Base-by-base conservation (phyloP, 1,284 basidiomycete species). In the Pseudozyma thailandica region DNA sequence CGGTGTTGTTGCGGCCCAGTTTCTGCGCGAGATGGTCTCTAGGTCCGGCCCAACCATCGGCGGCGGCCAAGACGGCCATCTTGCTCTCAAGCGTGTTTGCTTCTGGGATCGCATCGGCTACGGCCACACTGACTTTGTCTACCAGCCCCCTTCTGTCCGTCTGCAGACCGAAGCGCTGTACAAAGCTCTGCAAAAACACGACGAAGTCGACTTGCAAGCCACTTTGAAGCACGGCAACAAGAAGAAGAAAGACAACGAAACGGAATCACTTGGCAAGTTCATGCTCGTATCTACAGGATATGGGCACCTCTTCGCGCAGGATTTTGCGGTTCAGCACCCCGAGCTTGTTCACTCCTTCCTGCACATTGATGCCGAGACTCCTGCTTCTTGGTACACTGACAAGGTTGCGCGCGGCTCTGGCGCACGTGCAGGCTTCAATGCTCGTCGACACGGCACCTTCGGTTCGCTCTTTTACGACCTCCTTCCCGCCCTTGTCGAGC, bases 91-190 rank as follows among this genome's bases (percentile, higher is more conserved):
- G 15, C 58, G 62, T 21, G 70, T 73, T 16, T 75, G 73, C 45
- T 75, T 72, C 51, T 75, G 71, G 55, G 75, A 77, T 20, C 65
- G 68, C 23, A 65, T 75, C 42, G 75, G 75, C 12, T 68, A 71
- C 13, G 74, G 71, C 5, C 64, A 69, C 35, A 62, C 63, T 7
- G 74, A 76, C 43, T 74, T 66, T 50, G 68, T 76, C 41, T 58
- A 66, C 33, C 63, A 60, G 33, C 58, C 63, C 9, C 30, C 44
- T 4, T 61, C 61, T 12, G 37, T 72, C 23, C 58, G 60, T 3
- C 37, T 75, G 18, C 69, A 70, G 37, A 69, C 66, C 13, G 52
- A 59, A 30, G 69, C 69, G 0, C 61, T 72, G 18, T 60, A 61
- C 45, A 45, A 75, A 8, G 69, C 64, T 12, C 64, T 72, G 2